phyloP scores from a whole-genome alignment of 2,329 filamentous ascomycete species.

The Ceratocystis ficicola region DNA sequence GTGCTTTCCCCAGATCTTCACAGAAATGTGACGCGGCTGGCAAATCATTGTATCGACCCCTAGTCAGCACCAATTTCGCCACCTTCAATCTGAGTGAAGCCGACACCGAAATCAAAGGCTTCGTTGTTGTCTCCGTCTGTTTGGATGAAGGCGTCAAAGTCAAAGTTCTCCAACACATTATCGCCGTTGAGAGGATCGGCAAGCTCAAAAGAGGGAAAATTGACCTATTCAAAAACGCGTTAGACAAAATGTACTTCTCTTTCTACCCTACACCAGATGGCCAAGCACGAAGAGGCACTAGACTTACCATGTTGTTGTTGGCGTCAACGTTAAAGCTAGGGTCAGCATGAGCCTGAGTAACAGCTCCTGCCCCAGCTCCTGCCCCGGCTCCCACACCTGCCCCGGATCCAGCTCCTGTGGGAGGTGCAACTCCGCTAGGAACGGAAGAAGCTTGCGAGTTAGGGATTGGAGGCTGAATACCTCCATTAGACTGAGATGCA shows the following conservation, averaged over 20 bases:
- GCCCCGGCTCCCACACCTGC: slow-evolving; percentile 26
- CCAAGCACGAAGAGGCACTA: background rate
- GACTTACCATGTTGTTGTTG: slow-evolving; percentile 18
- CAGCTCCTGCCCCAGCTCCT: slow-evolving; percentile 30
- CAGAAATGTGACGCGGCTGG: slow-evolving; percentile 17
- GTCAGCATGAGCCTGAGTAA: slow-evolving; percentile 37
- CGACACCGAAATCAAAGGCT: slow-evolving; percentile 44
- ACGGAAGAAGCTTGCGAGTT: slow-evolving; percentile 27
- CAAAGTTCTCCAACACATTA: slow-evolving; percentile 54
- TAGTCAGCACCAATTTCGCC: slow-evolving; percentile 45
- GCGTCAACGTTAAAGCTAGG: slow-evolving; percentile 25
- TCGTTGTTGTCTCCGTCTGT: slow-evolving; percentile 38
- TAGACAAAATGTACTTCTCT: background rate
- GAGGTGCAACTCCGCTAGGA: slow-evolving; percentile 29
- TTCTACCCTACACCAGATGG: too few species aligned
- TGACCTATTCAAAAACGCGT: slow-evolving; percentile 28
- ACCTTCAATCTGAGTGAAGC: slow-evolving; percentile 42
- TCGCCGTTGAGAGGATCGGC: slow-evolving; percentile 41
- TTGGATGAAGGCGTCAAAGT: slow-evolving; percentile 56
- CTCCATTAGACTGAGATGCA: slow-evolving; percentile 29
- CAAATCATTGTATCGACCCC: slow-evolving; percentile 21
- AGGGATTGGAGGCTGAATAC: slow-evolving; percentile 23
- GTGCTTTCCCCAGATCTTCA: background rate
- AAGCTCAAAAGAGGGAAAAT: slow-evolving; percentile 42
- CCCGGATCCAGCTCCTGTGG: slow-evolving; percentile 35